A percentile compares a stretch with the other conserved stretches of the same genome.
These are phyloP conservation scores for Rhexocercosporidium sp. DNA, from an alignment of 2,329 filamentous ascomycete genomes.

Conservation along the genomic window DNA sequence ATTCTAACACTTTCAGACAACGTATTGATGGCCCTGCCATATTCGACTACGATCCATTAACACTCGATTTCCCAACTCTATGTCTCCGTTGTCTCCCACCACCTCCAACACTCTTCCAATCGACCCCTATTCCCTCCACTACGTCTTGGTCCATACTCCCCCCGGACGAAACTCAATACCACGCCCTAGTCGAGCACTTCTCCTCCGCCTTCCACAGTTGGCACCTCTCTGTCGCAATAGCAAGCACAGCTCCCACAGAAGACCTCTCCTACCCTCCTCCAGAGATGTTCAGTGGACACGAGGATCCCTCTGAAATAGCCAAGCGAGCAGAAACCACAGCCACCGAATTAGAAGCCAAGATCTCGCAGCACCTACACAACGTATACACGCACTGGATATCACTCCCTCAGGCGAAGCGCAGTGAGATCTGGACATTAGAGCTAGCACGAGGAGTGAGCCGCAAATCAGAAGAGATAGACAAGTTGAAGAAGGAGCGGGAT, in stretches of 20 bases:
- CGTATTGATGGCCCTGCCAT: constrained; percentile 62
- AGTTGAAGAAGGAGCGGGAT: constrained; percentile 54
- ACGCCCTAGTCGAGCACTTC: constrained; percentile 72
- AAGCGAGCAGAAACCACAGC: constrained; percentile 43
- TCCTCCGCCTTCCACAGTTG: constrained; percentile 70
- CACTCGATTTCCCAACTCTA: constrained; percentile 84
- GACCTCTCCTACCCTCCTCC: constrained; percentile 54
- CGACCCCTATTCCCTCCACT: constrained; percentile 77
- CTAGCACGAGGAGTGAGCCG: constrained; percentile 64
- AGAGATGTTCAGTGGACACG: constrained; percentile 35
- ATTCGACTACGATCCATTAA: constrained; percentile 83
- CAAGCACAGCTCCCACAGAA: constrained; percentile 55
- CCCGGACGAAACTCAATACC: constrained; percentile 74
- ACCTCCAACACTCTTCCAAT: constrained; percentile 78
- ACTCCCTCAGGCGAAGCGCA: constrained; percentile 60
- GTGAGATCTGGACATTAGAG: constrained; percentile 66
- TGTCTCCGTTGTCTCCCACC: constrained; percentile 81
- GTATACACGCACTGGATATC: constrained; percentile 79
- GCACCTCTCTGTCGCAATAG: constrained; percentile 58
- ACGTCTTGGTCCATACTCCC: constrained; percentile 83
- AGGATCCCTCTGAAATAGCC: constrained; percentile 45
- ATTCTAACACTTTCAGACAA: constrained; percentile 48
- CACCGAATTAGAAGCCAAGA: constrained; percentile 65
- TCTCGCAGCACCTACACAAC: constrained; percentile 76
- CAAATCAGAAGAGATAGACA: constrained; percentile 57